phyloP scores from a whole-genome alignment of 768 basidiomycete genomes.

The Udeniomyces megalosporus region DNA sequence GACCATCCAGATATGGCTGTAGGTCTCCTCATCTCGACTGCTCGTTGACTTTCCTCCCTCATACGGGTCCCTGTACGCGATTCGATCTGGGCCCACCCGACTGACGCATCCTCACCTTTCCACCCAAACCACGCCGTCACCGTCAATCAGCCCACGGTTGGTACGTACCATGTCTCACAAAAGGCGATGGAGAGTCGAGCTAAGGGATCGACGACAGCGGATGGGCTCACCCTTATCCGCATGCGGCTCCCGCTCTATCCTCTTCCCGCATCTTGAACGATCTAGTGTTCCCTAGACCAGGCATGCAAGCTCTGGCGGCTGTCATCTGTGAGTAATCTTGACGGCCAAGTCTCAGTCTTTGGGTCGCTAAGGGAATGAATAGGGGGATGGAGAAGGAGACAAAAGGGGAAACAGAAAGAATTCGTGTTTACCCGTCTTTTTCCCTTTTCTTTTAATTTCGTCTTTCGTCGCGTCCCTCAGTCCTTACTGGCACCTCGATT shows the following conservation, averaged over 20 bases:
- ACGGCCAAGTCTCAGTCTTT: background rate
- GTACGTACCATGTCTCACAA: background rate
- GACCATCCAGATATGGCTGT: background rate
- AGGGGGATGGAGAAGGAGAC: too few relatives aligned
- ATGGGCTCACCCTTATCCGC: too few relatives aligned
- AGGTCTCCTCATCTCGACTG: background rate
- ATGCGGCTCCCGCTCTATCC: background rate
- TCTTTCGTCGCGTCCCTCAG: background rate
- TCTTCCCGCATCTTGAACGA: background rate
- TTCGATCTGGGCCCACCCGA: background rate
- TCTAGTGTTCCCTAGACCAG: conserved; percentile 11
- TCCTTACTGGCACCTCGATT: background rate
- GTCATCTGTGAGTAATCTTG: conserved; percentile 4
- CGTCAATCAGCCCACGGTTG: background rate
- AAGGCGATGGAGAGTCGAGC: background rate
- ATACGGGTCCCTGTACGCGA: background rate
- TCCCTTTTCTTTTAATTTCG: background rate
- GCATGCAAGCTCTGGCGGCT: conserved; percentile 7
- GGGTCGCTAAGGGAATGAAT: too few relatives aligned
- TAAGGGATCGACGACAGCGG: too few relatives aligned
- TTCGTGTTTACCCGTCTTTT: background rate
- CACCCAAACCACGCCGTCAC: too few relatives aligned
- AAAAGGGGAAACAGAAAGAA: too few relatives aligned
- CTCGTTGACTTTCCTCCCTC: background rate
- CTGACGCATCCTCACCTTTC: too few relatives aligned